Conservation (phyloP, 805 yeast species). For the Yamadazyma sp. region DNA sequence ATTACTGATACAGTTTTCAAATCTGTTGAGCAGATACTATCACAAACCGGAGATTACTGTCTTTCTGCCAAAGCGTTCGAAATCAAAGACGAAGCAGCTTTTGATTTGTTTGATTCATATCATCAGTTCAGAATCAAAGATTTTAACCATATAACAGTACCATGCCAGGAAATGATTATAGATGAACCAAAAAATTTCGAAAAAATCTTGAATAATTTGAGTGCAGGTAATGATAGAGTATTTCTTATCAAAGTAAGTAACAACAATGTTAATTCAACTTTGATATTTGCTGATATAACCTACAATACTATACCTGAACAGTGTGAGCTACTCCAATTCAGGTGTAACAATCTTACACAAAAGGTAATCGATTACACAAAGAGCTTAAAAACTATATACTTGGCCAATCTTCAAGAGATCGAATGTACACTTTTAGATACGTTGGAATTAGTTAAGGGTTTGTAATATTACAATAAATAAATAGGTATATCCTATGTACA, state of each 20-base stretch:
- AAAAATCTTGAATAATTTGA: conserved; percentile 6
- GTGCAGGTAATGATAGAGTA: neutral
- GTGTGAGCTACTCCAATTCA: neutral
- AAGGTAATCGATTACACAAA: conserved; percentile 1
- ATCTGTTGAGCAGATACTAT: neutral
- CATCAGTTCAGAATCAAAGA: too few relatives aligned
- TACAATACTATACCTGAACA: neutral
- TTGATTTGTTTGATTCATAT: conserved; percentile 13
- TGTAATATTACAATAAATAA: conserved; percentile 1
- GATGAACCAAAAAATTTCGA: conserved; percentile 12
- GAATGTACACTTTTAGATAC: neutral
- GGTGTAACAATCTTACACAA: neutral
- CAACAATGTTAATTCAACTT: neutral
- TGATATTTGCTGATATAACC: conserved; percentile 5
- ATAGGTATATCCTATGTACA: neutral
- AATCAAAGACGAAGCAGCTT: neutral
- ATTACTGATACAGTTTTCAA: neutral
- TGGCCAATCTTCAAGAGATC: neutral
- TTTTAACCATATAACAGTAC: neutral
- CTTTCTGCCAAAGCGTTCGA: conserved; percentile 11
- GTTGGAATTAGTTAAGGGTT: too few relatives aligned
- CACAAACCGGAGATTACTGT: neutral
- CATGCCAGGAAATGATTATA: conserved; percentile 12
- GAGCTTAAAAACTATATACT: neutral
- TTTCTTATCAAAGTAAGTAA: neutral